Evolutionary conservation across 1,139 yeast species (phyloP).

Genomic region (Yamadazyma atmosphaerica): DNA sequence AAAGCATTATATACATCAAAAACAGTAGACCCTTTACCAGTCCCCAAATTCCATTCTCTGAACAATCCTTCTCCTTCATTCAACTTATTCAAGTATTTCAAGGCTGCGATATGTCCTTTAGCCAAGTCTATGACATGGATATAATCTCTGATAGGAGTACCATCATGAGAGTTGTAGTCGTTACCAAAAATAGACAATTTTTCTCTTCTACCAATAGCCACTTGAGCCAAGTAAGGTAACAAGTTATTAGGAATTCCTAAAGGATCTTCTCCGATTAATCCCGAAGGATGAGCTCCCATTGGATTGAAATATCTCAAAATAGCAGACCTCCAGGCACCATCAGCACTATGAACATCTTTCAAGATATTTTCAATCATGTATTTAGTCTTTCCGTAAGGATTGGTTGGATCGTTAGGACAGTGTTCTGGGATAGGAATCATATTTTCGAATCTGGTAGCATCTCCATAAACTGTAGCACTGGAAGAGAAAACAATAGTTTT

Average conservation of each 20-base stretch:
- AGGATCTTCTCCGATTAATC: constrained; percentile 79
- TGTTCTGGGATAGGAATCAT: constrained; percentile 82
- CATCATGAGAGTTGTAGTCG: constrained; percentile 71
- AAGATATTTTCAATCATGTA: constrained; percentile 63
- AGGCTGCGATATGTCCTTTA: constrained; percentile 75
- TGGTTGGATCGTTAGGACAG: constrained; percentile 75
- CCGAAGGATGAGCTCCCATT: constrained; percentile 84
- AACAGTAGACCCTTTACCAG: constrained; percentile 79
- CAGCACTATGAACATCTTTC: constrained; percentile 54
- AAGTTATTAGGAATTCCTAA: constrained; percentile 75
- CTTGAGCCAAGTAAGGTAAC: constrained; percentile 75
- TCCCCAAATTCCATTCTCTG: constrained; percentile 83
- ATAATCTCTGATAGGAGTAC: constrained; percentile 82
- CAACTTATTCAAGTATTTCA: constrained; percentile 53
- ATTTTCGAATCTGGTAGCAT: constrained; percentile 69
- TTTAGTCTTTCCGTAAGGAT: constrained; percentile 79
- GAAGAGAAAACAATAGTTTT: constrained; percentile 72
- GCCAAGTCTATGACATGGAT: constrained; percentile 83
- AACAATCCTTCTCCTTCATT: constrained; percentile 48
- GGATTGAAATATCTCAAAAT: constrained; percentile 78
- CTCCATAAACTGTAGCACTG: constrained; percentile 85
- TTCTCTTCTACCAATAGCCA: constrained; percentile 71
- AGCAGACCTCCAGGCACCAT: constrained; percentile 57
- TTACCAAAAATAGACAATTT: constrained; percentile 65
- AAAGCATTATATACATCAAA: constrained; percentile 71